Evolutionary conservation across 2,329 filamentous ascomycete species (phyloP).

Genomic region (Ophiocordyceps polyrhachis-furcata): DNA sequence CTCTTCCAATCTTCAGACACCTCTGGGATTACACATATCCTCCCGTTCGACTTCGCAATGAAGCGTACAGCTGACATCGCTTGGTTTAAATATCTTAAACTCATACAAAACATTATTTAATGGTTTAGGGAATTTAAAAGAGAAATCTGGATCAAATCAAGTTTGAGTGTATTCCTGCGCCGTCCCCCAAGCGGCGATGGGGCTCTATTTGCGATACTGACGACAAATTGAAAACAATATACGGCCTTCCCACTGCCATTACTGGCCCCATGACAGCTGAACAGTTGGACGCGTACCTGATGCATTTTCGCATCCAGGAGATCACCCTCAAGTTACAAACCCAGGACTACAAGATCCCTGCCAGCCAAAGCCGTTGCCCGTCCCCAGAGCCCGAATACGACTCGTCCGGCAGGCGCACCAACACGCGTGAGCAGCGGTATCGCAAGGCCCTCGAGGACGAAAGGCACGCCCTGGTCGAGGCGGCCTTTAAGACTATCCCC

Average conservation of each 20-base stretch:
- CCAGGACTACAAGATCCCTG: neutral
- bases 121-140: neutral
- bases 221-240: neutral
- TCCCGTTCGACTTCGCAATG: too few relatives aligned
- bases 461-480: neutral
- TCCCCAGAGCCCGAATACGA: neutral
- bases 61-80: too few relatives aligned
- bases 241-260: neutral
- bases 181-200: too few relatives aligned
- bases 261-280: neutral
- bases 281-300: neutral
- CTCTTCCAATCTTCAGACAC: too few relatives aligned
- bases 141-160: neutral
- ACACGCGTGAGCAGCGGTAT: neutral
- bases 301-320: neutral
- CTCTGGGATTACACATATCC: too few relatives aligned
- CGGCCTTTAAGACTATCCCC: neutral
- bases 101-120: neutral
- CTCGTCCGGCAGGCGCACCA: neutral
- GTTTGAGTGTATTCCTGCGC: neutral
- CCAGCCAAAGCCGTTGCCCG: neutral
- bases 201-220: too few relatives aligned
- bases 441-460: neutral
- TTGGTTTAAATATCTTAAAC: neutral
- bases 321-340: neutral